Evolutionary conservation across 352 stramenopile species (phyloP).

Genomic region (Globisporangium middletonii): DNA sequence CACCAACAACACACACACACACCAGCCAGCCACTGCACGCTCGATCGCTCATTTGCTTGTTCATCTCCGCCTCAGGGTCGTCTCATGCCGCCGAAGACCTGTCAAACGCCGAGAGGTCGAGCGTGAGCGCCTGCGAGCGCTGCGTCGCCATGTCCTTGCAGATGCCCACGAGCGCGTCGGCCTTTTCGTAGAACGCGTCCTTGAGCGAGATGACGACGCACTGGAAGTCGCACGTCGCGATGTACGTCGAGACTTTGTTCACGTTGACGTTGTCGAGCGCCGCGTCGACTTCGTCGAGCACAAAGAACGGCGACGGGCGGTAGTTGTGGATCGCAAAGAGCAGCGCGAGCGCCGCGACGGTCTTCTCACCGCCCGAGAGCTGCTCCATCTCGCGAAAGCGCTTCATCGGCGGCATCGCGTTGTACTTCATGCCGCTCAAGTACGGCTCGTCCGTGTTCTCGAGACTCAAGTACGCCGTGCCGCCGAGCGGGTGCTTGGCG

Average conservation of each 20-base stretch:
- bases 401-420: slow-evolving; percentile 99
- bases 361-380: slow-evolving; percentile 98
- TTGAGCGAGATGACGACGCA: slow-evolving; percentile 99
- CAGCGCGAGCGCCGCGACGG: slow-evolving; percentile 96
- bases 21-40: too few relatives aligned
- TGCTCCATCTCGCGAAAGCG: slow-evolving; percentile 98
- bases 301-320: slow-evolving; percentile 95
- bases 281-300: slow-evolving; percentile 99
- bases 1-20: too few relatives aligned
- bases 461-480: slow-evolving; percentile 79
- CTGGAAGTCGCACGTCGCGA: slow-evolving; percentile 94
- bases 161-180: slow-evolving; percentile 91
- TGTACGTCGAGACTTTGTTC: slow-evolving; percentile 97
- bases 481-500: slow-evolving; percentile 93
- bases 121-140: slow-evolving; percentile 66
- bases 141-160: slow-evolving; percentile 77
- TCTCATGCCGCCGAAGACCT: slow-evolving; percentile 6
- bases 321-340: slow-evolving; percentile 99
- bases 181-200: slow-evolving; percentile 96
- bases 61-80: slow-evolving; percentile 2
- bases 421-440: slow-evolving; percentile 98
- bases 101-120: slow-evolving; percentile 77
- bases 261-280: slow-evolving; percentile 99
- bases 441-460: slow-evolving; percentile 94
- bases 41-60: background rate